Base-by-base conservation (phyloP, 345 rosid genomes). In the Syzygium aromaticum region DNA sequence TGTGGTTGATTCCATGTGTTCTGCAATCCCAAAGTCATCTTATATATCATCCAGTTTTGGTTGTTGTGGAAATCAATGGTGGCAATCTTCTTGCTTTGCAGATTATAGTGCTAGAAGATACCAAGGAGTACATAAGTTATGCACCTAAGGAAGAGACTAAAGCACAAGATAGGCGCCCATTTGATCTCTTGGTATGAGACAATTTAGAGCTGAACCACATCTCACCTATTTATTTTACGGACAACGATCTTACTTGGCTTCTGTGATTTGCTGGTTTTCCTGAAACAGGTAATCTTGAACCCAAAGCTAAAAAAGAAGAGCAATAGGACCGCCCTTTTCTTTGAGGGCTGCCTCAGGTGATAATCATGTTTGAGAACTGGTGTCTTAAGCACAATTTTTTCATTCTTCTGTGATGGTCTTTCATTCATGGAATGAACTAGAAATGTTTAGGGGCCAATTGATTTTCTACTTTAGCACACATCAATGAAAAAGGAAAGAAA, bases 81-180 rank as follows among this genome's bases (percentile, higher is more conserved):
- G 56, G 59, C 11, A 43, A 54, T 59, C 77, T 28, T 88, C 59
- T 51, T 25, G 77, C 46, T 59, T 11, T 88, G 89, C 93, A 97
- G 98, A 95, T 97, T 52, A 93, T 96, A 84, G 98, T 95, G 25
- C 90, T 97, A 92, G 99, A 97, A 94, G 99, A 97, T 91, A 96
- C 96, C 67, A 85, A 82, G 64, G 98, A 96, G 88, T 97, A 93
- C 87, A 94, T 97, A 67, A 89, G 98, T 87, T 96, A 96, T 91
- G 94, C 94, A 63, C 94, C 97, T 16, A 95, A 94, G 89, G 96
- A 94, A 57, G 98, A 94, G 90, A 92, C 54, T 67, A 88, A 91
- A 90, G 96, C 94, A 51, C 98, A 94, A 89, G 94, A 97, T 52
- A 94, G 98, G 51, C 94, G 89, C 30, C 86, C 98, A 61, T 97